A percentile compares a stretch with the other conserved stretches of the same genome.
phyloP scores from a whole-genome alignment of 768 basidiomycete species.

The Cystofilobasidium macerans region DNA sequence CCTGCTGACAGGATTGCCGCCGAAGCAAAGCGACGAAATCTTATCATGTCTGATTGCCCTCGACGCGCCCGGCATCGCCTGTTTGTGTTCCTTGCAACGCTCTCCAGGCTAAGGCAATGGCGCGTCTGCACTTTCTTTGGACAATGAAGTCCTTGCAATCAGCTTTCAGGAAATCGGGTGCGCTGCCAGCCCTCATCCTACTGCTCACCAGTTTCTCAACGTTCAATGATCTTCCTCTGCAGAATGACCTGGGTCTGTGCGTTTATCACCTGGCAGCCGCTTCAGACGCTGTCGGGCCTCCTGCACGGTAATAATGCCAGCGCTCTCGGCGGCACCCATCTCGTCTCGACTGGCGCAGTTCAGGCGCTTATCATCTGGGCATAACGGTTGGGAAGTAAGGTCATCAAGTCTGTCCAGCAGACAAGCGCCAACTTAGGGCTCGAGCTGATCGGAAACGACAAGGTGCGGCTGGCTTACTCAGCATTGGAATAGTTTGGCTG shows the following conservation, averaged over 20 bases:
- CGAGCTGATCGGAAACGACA: constrained; percentile 65
- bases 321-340: constrained; percentile 68
- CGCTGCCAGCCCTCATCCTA: constrained; percentile 30
- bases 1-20: constrained; percentile 59
- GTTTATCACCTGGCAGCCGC: constrained; percentile 52
- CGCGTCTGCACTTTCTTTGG: constrained; percentile 76
- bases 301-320: constrained; percentile 83
- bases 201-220: background rate
- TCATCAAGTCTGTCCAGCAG: constrained; percentile 83
- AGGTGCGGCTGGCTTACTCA: background rate
- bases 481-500: background rate
- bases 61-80: background rate
- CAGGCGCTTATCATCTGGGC: constrained; percentile 60
- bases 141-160: constrained; percentile 82
- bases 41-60: constrained; percentile 40
- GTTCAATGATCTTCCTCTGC: constrained; percentile 3
- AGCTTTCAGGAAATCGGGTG: constrained; percentile 88
- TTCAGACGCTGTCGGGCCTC: constrained; percentile 43
- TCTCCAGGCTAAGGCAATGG: constrained; percentile 56
- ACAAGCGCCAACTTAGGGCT: constrained; percentile 86
- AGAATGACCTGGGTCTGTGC: constrained; percentile 83
- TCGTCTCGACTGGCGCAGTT: constrained; percentile 69
- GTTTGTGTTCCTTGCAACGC: constrained; percentile 2
- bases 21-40: constrained; percentile 54
- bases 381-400: constrained; percentile 58